Conservation (phyloP, 768 basidiomycete genomes). For the Xerocomus potaroensis region DNA sequence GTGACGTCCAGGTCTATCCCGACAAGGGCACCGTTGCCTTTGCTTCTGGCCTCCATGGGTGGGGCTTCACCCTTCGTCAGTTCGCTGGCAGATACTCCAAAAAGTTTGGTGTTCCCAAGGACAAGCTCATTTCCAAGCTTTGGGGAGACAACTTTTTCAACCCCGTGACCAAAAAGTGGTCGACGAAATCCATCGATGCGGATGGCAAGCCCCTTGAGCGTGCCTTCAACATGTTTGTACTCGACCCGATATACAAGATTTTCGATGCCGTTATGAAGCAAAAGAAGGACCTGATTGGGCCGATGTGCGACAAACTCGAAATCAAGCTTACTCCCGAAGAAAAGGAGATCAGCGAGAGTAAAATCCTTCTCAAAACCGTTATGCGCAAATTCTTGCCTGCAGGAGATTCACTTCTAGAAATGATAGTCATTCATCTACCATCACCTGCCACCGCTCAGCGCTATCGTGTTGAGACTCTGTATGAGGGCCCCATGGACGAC, state of each 20-base stretch:
- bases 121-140: constrained; percentile 95
- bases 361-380: constrained; percentile 91
- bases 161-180: constrained; percentile 94
- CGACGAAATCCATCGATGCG: constrained; percentile 65
- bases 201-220: constrained; percentile 94
- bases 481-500: constrained; percentile 99
- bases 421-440: constrained; percentile 99
- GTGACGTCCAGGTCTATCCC: constrained; percentile 98
- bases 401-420: constrained; percentile 97
- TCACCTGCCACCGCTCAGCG: constrained; percentile 96
- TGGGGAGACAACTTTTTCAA: constrained; percentile 99
- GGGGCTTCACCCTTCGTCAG: constrained; percentile 98
- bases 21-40: constrained; percentile 98
- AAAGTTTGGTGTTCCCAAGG: constrained; percentile 98
- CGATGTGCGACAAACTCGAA: constrained; percentile 95
- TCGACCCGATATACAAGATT: constrained; percentile 98
- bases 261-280: constrained; percentile 99
- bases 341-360: constrained; percentile 84
- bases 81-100: constrained; percentile 93
- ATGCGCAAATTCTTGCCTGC: constrained; percentile 99
- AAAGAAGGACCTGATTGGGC: constrained; percentile 83
- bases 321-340: constrained; percentile 84
- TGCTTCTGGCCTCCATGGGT: constrained; percentile 98
- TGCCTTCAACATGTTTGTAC: constrained; percentile 97
- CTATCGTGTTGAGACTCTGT: constrained; percentile 99